Percentiles rank a stretch among this genome's conserved stretches.
Evolutionary conservation across 371 early-diverging fungal genomes (phyloP).

Genomic region (Quaeritorhiza haematococci): DNA sequence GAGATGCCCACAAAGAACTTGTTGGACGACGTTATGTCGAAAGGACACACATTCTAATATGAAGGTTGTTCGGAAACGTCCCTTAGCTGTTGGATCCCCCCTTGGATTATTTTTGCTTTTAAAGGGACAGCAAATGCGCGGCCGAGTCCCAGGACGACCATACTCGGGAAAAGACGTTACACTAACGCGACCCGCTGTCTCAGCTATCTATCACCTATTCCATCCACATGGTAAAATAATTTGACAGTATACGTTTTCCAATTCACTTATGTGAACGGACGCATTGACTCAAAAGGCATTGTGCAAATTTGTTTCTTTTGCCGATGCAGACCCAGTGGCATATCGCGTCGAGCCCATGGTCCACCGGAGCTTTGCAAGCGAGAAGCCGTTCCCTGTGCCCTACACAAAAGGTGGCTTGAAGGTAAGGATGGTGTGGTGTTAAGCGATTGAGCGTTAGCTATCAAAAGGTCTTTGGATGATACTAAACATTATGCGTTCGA

Average conservation of each 20-base stretch:
- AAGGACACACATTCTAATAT: background rate
- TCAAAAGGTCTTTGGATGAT: too few species aligned
- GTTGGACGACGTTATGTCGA: background rate
- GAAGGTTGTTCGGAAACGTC: background rate
- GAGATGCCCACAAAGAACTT: too few species aligned
- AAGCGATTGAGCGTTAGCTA: background rate
- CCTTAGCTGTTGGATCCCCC: conserved; percentile 73
- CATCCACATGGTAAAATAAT: conserved; percentile 51
- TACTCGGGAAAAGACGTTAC: too few species aligned
- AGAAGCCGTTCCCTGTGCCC: conserved; percentile 66
- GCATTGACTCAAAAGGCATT: too few species aligned
- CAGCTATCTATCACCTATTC: conserved; percentile 75
- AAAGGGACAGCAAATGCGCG: conserved; percentile 39
- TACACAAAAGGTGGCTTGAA: conserved; percentile 82
- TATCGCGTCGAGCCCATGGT: conserved; percentile 72
- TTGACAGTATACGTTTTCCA: too few species aligned
- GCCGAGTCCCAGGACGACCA: too few species aligned
- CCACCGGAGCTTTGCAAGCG: conserved; percentile 39
- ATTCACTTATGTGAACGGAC: too few species aligned
- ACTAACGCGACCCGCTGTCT: conserved; percentile 53
- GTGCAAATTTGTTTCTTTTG: too few species aligned
- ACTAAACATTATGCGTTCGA: background rate
- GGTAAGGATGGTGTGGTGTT: conserved; percentile 24
- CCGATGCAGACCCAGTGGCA: conserved; percentile 56
- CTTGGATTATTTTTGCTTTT: conserved; percentile 68